Evolutionary conservation across 768 basidiomycete genomes (phyloP), one percentile per base, ranked within the genome.

Genomic region (Tephrocybe rancida): DNA sequence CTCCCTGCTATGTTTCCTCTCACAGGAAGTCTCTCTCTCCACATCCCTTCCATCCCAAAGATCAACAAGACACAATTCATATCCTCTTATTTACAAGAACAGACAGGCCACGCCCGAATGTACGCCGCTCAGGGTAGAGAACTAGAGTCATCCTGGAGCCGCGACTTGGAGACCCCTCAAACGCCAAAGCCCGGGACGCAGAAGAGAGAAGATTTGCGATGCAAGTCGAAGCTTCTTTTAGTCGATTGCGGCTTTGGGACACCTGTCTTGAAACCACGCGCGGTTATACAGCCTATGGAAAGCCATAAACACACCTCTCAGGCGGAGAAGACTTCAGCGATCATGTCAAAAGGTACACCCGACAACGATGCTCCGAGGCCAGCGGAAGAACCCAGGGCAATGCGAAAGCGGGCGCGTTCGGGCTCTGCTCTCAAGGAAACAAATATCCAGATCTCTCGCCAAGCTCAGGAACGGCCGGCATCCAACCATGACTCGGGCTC

Each of bases 191-290:
- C 16, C 35, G 7, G 8, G 5, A 5, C 39, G 21, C 6, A 19
- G 8, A 41, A 6, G n/a, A 38, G 37, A 41, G 18, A 21, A 41
- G 45, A 42, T 18, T 32, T 19, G 5, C 1, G 19, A 11, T 5
- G 5, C 22, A 42, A 44, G 1, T 44, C 46, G 3, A 37, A 52
- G 16, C 32, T 35, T 29, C 25, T 24, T 21, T 22, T 29, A 13
- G 16, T 37, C 10, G 67, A 60, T 16, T 68, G 70, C 56, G 76
- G 75, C 3, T 81, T 85, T 57, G 77, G 71, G 34, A 86, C 83
- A 9, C 85, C 85, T 16, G 65, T 85, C 27, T 70, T 86, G 32
- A 80, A 76, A 56, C 73, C 85, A 29, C 78, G 85, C 25, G 65
- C 64, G 44, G 27, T 48, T n/a, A 64, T 54, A 13, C 47, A 30